phyloP scores from a whole-genome alignment of 2,329 filamentous ascomycete genomes.

The Beauveria pseudobassiana region DNA sequence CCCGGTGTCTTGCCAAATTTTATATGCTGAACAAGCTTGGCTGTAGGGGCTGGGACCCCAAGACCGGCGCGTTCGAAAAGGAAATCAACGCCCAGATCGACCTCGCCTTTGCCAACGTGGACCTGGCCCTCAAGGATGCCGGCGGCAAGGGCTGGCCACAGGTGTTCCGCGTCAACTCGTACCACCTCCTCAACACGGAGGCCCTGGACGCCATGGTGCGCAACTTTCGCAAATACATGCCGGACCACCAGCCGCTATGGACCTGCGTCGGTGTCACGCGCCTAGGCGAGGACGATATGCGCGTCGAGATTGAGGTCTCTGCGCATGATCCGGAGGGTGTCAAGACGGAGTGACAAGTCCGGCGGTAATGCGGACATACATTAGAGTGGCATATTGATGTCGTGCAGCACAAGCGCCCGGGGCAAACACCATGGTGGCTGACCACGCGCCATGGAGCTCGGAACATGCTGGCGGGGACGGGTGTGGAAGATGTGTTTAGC shows the following conservation, averaged over 20 bases:
- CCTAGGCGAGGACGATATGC: constrained; percentile 43
- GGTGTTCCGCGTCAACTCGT: neutral
- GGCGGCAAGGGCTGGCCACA: neutral
- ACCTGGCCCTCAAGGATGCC: neutral
- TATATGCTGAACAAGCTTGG: too few relatives aligned
- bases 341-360: too few relatives aligned
- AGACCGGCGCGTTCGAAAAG: neutral
- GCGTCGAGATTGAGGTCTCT: constrained; percentile 50
- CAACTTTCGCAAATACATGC: neutral
- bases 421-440: too few relatives aligned
- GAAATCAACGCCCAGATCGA: neutral
- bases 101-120: neutral
- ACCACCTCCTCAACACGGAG: neutral
- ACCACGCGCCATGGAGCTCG: too few relatives aligned
- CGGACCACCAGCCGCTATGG: constrained; percentile 35
- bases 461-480: too few relatives aligned
- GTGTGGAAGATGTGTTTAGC: too few relatives aligned
- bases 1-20: too few relatives aligned
- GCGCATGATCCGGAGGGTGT: constrained; percentile 32
- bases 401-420: too few relatives aligned
- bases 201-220: neutral
- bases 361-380: too few relatives aligned
- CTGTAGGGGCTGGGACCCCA: neutral
- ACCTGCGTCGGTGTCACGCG: constrained; percentile 43
- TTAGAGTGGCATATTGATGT: too few relatives aligned